Percentiles rank a stretch among this genome's conserved stretches.
Conservation (phyloP, 2,329 filamentous ascomycete species). For the Cladosporium colombiae region DNA sequence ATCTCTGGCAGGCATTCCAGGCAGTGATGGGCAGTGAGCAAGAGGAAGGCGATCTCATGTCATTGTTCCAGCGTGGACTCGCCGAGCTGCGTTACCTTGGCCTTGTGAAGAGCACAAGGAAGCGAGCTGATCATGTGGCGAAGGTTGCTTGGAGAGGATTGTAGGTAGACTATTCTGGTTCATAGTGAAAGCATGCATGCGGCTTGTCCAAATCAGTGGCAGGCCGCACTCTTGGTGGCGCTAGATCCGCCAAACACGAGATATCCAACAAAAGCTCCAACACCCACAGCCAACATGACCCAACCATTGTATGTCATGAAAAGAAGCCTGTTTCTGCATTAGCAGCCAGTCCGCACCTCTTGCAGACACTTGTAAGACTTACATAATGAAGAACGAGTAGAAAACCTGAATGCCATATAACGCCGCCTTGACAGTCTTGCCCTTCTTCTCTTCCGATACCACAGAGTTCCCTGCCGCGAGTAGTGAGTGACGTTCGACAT, state of each 20-base stretch:
- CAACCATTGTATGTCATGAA: slow-evolving; percentile 99
- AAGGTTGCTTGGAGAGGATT: slow-evolving; percentile 82
- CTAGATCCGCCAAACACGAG: slow-evolving; percentile 73
- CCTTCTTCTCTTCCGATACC: slow-evolving; percentile 61
- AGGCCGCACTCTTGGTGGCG: slow-evolving; percentile 83
- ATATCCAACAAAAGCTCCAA: slow-evolving; percentile 89
- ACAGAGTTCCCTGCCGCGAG: slow-evolving; percentile 69
- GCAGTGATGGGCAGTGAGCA: slow-evolving; percentile 57
- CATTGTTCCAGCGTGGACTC: slow-evolving; percentile 80
- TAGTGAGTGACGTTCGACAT: slow-evolving; percentile 64
- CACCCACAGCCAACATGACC: slow-evolving; percentile 88
- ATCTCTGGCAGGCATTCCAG: slow-evolving; percentile 77
- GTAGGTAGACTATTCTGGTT: slow-evolving; percentile 35
- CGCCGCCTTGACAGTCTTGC: slow-evolving; percentile 75
- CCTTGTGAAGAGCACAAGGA: slow-evolving; percentile 84
- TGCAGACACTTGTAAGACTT: slow-evolving; percentile 48
- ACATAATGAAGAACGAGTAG: slow-evolving; percentile 99
- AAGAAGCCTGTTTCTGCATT: slow-evolving; percentile 67
- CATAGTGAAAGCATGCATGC: background rate
- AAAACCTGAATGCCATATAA: slow-evolving; percentile 94
- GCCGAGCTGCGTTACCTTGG: slow-evolving; percentile 85
- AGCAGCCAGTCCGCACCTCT: background rate
- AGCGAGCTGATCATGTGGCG: slow-evolving; percentile 87
- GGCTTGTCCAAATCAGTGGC: slow-evolving; percentile 63
- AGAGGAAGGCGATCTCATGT: slow-evolving; percentile 46